Base-by-base conservation (phyloP, 768 basidiomycete species). In the Chalciporus piperatus region DNA sequence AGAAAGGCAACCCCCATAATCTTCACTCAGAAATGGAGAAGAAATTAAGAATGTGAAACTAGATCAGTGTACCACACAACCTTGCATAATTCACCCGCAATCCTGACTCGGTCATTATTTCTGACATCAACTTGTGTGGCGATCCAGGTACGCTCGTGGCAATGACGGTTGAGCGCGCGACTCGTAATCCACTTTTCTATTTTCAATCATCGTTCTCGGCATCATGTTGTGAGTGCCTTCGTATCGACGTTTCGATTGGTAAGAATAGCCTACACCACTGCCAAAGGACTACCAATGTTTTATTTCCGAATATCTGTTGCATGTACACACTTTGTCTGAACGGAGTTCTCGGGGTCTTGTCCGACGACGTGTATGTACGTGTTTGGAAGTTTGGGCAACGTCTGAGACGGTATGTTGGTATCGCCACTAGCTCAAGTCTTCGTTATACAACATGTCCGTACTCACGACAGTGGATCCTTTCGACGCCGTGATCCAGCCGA, bases 11-110 rank as follows among this genome's bases (percentile, higher is more conserved):
- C 39, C 63, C 78, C 35, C 66, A 77, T 57, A 81, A 83, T 62
- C 75, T 83, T 56, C 88, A 88, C 69, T 68, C 71, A 30, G 80
- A 83, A 49, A 84, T 89, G 78, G 84, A 85, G 64, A 84, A 78
- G 74, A 80, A 79, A 62, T 59, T 71, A 47, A 70, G 75, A 46
- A 68, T 81, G 64, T 81, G 72, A 59, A 40, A 28, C 14, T 55
- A 54, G 39, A 55, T 52, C 45, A 22, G 7, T 44, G 52, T 57
- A 55, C 39, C 35, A 48, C 35, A 48, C 38, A 53, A 44, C 10
- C 19, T 16, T 32, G 30, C 28, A 32, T 44, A 44, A 32, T 43
- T 7, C 27, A 20, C 17, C 43, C 16, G 14, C 16, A 14, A 43
- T 19, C 10, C 9, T 19, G 30, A 13, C 30, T 13, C 30, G 9